These are phyloP conservation scores for Diaporthe aspalathi DNA, from an alignment of 2,329 filamentous ascomycete genomes.

Conservation along the genomic window DNA sequence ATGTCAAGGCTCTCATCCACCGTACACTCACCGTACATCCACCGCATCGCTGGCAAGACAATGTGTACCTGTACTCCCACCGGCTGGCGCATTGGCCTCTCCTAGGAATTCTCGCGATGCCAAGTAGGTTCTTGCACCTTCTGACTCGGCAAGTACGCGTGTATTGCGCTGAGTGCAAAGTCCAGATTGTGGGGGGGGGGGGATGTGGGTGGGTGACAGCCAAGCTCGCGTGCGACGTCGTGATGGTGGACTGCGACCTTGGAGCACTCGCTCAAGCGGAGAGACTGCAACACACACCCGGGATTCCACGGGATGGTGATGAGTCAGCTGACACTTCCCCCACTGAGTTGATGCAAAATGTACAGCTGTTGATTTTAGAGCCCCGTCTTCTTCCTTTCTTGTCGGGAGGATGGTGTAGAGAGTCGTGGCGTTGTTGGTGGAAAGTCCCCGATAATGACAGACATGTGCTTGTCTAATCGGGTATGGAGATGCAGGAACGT, in stretches of 20 bases:
- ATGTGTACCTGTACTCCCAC: not conserved
- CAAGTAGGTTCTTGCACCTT: not conserved
- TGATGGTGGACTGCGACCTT: conserved; percentile 16
- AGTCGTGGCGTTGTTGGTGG: not conserved
- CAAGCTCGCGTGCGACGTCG: conserved; percentile 23
- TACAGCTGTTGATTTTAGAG: too few species aligned
- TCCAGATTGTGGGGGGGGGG: not conserved
- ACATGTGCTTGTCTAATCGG: not conserved
- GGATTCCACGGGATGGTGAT: not conserved
- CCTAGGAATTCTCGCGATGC: not conserved
- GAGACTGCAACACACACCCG: not conserved
- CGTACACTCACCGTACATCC: too few species aligned
- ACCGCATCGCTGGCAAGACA: not conserved
- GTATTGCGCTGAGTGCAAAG: not conserved
- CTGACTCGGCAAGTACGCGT: not conserved
- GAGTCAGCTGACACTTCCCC: not conserved
- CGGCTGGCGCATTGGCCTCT: not conserved
- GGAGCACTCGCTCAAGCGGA: not conserved
- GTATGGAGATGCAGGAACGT: conserved; percentile 1
- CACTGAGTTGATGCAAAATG: not conserved
- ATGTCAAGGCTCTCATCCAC: not conserved
- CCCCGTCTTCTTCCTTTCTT: not conserved
- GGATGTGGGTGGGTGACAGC: conserved; percentile 21
- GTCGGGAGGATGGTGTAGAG: not conserved
- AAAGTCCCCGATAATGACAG: not conserved